Evolutionary conservation across 176 grass and related monocot species (phyloP).

Genomic region (Eleusine indica): DNA sequence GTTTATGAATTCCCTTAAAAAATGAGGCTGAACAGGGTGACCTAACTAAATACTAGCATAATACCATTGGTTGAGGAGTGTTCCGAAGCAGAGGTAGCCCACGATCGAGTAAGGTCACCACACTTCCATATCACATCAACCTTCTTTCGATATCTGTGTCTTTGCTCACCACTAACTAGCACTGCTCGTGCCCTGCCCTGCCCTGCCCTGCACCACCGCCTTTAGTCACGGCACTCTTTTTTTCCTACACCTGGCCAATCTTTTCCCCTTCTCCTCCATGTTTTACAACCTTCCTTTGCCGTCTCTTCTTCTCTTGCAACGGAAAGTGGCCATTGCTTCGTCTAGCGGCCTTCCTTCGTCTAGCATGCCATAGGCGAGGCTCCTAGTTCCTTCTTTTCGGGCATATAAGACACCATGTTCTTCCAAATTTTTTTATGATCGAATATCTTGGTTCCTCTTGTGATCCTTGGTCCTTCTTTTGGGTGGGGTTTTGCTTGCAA

Average conservation of each 20-base stretch:
- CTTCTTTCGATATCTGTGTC: neutral
- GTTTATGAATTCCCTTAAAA: neutral
- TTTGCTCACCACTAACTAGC: neutral
- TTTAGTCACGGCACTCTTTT: neutral
- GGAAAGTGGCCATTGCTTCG: conserved; percentile 24
- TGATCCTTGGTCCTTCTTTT: neutral
- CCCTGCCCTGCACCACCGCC: neutral
- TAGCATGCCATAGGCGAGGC: neutral
- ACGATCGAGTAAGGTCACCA: neutral
- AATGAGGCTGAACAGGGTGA: neutral
- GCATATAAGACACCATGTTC: conserved; percentile 14
- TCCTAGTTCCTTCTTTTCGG: neutral
- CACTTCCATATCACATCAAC: neutral
- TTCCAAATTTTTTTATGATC: neutral
- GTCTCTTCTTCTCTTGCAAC: neutral
- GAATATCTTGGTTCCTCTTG: neutral
- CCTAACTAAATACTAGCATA: neutral
- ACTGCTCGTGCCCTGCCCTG: neutral
- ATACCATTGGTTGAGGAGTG: too few species aligned
- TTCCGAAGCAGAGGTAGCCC: neutral
- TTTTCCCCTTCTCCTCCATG: conserved; percentile 3
- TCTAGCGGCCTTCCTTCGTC: conserved; percentile 26
- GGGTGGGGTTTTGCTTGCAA: conserved; percentile 30
- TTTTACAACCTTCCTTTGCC: neutral
- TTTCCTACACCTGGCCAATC: neutral